A percentile compares a stretch with the other conserved stretches of the same genome.
Conservation (phyloP, 306 rosid genomes). For the Rubus parviflorus region DNA sequence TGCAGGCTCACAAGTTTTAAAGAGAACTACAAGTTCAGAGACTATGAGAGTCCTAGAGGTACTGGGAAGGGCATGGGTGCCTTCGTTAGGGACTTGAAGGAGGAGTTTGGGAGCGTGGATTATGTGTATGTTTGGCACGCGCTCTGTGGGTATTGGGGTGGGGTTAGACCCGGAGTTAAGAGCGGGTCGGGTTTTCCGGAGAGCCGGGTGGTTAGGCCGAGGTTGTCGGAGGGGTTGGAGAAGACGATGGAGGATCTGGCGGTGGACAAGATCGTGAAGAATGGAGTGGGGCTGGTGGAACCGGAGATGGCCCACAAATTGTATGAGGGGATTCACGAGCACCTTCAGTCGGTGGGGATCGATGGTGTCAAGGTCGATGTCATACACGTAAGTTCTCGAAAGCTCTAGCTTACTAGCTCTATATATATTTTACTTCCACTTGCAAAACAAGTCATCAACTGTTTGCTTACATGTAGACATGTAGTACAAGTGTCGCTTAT, state of each 20-base stretch:
- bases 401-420: no score
- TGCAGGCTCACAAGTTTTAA: constrained; percentile 48
- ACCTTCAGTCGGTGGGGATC: constrained; percentile 48
- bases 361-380: constrained; percentile 84
- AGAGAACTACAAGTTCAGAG: constrained; percentile 56
- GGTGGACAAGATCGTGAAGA: constrained; percentile 48
- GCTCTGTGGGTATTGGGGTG: constrained; percentile 79
- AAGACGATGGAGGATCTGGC: constrained; percentile 62
- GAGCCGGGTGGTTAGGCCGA: constrained; percentile 37
- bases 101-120: constrained; percentile 49
- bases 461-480: neutral
- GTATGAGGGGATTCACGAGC: constrained; percentile 64
- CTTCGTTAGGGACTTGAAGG: constrained; percentile 62
- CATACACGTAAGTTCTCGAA: constrained; percentile 46
- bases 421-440: neutral
- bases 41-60: constrained; percentile 13
- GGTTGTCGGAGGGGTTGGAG: constrained; percentile 41
- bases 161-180: constrained; percentile 44
- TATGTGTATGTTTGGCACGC: constrained; percentile 80
- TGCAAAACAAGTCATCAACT: neutral
- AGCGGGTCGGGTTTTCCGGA: constrained; percentile 37
- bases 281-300: constrained; percentile 59
- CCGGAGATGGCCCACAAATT: constrained; percentile 45
- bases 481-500: neutral
- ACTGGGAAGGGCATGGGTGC: constrained; percentile 45